Conservation (phyloP, 192 early-diverging fungal species). For the Backusella westeae region DNA sequence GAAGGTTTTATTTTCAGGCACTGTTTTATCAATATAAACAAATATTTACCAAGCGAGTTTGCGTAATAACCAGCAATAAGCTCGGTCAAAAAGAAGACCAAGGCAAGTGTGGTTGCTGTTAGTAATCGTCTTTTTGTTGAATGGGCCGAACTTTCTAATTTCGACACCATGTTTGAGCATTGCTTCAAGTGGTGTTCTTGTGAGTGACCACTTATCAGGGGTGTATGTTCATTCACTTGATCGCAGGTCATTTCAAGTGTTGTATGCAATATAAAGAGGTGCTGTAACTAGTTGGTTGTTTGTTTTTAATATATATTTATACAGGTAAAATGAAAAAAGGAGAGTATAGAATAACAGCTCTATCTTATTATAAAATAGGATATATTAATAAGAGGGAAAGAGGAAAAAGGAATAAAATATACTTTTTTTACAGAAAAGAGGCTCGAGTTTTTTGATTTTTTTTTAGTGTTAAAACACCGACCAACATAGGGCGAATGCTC, state of each 20-base stretch:
- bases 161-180: conserved; percentile 24
- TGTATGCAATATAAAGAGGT: background rate
- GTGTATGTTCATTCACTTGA: conserved; percentile 3
- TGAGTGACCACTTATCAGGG: background rate
- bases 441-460: background rate
- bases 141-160: background rate
- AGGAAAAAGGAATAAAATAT: background rate
- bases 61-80: conserved; percentile 59
- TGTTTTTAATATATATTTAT: background rate
- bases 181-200: background rate
- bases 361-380: background rate
- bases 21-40: background rate
- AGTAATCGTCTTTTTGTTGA: conserved; percentile 44
- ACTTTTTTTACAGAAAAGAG: background rate
- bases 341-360: background rate
- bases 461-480: background rate
- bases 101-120: conserved; percentile 55
- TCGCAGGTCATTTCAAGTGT: background rate
- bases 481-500: background rate
- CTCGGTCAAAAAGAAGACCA: conserved; percentile 66
- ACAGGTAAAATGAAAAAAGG: background rate
- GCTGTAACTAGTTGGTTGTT: too few species aligned
- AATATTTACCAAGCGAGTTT: conserved; percentile 42
- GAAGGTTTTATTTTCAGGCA: background rate
- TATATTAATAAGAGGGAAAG: background rate